Conservation (phyloP, 225 moss, liverwort and hornwort species). For the Antitrichia curtipendula region DNA sequence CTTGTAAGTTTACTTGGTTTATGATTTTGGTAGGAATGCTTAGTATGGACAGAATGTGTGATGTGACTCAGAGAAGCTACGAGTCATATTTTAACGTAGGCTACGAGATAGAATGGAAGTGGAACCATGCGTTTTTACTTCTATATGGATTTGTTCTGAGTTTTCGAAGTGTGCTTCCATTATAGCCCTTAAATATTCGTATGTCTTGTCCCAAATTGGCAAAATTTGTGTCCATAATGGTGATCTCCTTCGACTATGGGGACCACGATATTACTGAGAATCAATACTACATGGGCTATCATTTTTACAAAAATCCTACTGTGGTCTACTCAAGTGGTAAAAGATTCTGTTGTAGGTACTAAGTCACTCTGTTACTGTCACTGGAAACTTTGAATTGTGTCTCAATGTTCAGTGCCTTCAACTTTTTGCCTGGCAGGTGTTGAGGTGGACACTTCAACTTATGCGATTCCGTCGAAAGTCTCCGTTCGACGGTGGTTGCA, state of each 20-base stretch:
- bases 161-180: neutral
- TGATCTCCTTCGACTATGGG: neutral
- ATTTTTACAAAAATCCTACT: neutral
- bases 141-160: neutral
- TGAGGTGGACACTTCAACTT: slow-evolving; percentile 88
- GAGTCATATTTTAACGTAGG: neutral
- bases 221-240: neutral
- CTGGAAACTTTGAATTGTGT: neutral
- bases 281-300: neutral
- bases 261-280: no score
- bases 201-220: no score
- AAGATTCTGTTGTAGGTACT: neutral
- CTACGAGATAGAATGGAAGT: neutral
- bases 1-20: slow-evolving; percentile 26
- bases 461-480: slow-evolving; percentile 63
- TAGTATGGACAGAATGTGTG: neutral
- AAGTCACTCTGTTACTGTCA: neutral
- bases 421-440: slow-evolving; percentile 35
- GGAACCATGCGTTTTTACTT: neutral
- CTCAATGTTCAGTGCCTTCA: neutral
- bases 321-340: neutral
- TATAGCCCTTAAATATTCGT: no score
- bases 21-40: neutral
- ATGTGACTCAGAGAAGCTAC: neutral
- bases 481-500: slow-evolving; percentile 59